A percentile compares a stretch with the other conserved stretches of the same genome.
Evolutionary conservation across 139 green algal species (phyloP).

Genomic region (Picochlorum sp.): DNA sequence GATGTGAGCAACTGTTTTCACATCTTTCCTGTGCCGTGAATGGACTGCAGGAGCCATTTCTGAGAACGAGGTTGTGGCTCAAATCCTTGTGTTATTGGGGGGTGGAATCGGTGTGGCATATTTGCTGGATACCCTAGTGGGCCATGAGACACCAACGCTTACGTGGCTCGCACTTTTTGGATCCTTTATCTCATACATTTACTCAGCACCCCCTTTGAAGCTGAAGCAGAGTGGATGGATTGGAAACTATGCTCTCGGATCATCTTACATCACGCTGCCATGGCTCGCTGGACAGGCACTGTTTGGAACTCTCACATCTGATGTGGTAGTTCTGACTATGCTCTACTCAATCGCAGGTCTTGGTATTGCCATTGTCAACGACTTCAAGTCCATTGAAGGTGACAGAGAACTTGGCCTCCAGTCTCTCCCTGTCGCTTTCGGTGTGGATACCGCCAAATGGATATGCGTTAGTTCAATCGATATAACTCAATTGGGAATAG

Average conservation of each 20-base stretch:
- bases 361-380: conserved; percentile 99
- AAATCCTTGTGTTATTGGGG: conserved; percentile 81
- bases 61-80: conserved; percentile 68
- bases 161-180: conserved; percentile 76
- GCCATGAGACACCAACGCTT: conserved; percentile 64
- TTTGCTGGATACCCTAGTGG: conserved; percentile 60
- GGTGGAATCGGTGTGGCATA: conserved; percentile 70
- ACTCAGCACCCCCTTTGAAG: conserved; percentile 95
- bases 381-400: conserved; percentile 97
- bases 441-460: conserved; percentile 94
- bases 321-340: conserved; percentile 92
- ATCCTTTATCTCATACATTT: conserved; percentile 97
- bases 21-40: conserved; percentile 45
- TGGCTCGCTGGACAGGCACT: conserved; percentile 90
- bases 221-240: conserved; percentile 91
- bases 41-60: too few relatives aligned
- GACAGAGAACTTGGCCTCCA: conserved; percentile 67
- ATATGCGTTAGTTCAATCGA: conserved; percentile 94
- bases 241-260: conserved; percentile 92
- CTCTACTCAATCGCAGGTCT: conserved; percentile 94
- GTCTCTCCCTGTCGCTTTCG: conserved; percentile 93
- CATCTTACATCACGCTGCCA: conserved; percentile 92
- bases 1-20: neutral
- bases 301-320: conserved; percentile 81
- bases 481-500: conserved; percentile 75